phyloP scores from a whole-genome alignment of 1,284 basidiomycete genomes.

The Meira miltonrushii region DNA sequence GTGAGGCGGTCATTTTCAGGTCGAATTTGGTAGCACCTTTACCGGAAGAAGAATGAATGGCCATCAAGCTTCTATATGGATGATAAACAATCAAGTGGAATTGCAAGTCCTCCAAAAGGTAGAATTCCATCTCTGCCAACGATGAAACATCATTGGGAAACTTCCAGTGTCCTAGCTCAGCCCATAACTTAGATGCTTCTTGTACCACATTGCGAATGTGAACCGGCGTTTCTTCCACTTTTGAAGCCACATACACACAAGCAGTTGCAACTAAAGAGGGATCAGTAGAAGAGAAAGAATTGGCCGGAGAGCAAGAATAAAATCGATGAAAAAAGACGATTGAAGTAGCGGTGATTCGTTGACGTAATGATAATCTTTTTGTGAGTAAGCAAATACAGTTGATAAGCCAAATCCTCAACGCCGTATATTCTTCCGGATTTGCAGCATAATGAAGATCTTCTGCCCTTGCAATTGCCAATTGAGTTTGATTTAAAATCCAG shows the following conservation, averaged over 20 bases:
- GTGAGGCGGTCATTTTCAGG: neutral
- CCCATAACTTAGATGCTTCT: conserved; percentile 73
- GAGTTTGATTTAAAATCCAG: conserved; percentile 41
- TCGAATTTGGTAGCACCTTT: neutral
- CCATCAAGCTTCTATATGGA: conserved; percentile 79
- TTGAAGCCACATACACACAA: conserved; percentile 90
- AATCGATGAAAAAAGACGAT: conserved; percentile 90
- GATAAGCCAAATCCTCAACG: conserved; percentile 42
- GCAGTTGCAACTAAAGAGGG: conserved; percentile 86
- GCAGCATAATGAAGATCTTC: conserved; percentile 41
- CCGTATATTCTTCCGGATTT: conserved; percentile 27
- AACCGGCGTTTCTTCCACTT: conserved; percentile 89
- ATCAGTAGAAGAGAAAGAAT: conserved; percentile 78
- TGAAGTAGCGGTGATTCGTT: conserved; percentile 85
- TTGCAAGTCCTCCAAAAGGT: conserved; percentile 89
- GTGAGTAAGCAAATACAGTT: conserved; percentile 71
- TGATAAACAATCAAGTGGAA: conserved; percentile 91
- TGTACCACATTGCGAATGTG: conserved; percentile 89
- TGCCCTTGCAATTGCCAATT: conserved; percentile 33
- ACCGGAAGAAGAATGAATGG: conserved; percentile 55
- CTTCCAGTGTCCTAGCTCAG: conserved; percentile 57
- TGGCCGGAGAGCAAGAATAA: conserved; percentile 60
- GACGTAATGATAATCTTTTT: conserved; percentile 74
- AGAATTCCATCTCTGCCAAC: conserved; percentile 66
- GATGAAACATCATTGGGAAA: conserved; percentile 1